Evolutionary conservation across 2,329 filamentous ascomycete genomes (phyloP).

Genomic region (Leptographium flavum): DNA sequence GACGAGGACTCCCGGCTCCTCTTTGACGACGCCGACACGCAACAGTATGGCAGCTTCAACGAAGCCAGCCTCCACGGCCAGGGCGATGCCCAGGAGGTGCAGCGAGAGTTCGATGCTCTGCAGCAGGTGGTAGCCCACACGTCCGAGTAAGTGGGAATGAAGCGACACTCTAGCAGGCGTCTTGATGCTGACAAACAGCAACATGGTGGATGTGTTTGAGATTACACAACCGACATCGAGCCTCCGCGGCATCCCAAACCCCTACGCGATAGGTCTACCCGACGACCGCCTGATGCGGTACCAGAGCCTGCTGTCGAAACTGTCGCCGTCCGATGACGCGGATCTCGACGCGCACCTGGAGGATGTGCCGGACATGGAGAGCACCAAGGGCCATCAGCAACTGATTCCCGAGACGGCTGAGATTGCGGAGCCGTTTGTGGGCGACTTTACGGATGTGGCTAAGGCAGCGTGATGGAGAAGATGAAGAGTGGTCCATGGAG

Average conservation of each 20-base stretch:
- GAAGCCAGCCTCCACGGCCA: slow-evolving; percentile 39
- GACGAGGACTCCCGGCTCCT: slow-evolving; percentile 44
- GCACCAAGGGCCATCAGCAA: slow-evolving; percentile 29
- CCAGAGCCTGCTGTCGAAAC: slow-evolving; percentile 46
- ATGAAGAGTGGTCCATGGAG: slow-evolving; percentile 4
- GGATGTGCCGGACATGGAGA: slow-evolving; percentile 26
- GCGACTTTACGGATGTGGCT: slow-evolving; percentile 46
- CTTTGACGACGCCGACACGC: slow-evolving; percentile 43
- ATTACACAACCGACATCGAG: slow-evolving; percentile 38
- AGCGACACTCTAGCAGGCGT: neutral
- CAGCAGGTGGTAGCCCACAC: slow-evolving; percentile 50
- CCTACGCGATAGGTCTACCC: slow-evolving; percentile 37
- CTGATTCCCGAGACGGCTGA: slow-evolving; percentile 23
- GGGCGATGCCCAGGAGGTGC: slow-evolving; percentile 46
- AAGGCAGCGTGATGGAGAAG: slow-evolving; percentile 30
- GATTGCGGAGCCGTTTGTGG: slow-evolving; percentile 33
- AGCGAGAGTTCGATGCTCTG: slow-evolving; percentile 49
- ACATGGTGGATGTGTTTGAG: slow-evolving; percentile 55
- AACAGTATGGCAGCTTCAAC: slow-evolving; percentile 49
- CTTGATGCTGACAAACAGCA: slow-evolving; percentile 25
- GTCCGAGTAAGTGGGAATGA: slow-evolving; percentile 37
- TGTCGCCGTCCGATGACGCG: slow-evolving; percentile 32
- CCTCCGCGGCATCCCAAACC: slow-evolving; percentile 20
- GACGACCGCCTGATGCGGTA: slow-evolving; percentile 43
- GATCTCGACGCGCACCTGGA: slow-evolving; percentile 35